Percentiles rank a stretch among this genome's conserved stretches.
These are phyloP conservation scores for Lithohypha guttulata DNA, from an alignment of 2,329 filamentous ascomycete genomes.

Conservation along the genomic window DNA sequence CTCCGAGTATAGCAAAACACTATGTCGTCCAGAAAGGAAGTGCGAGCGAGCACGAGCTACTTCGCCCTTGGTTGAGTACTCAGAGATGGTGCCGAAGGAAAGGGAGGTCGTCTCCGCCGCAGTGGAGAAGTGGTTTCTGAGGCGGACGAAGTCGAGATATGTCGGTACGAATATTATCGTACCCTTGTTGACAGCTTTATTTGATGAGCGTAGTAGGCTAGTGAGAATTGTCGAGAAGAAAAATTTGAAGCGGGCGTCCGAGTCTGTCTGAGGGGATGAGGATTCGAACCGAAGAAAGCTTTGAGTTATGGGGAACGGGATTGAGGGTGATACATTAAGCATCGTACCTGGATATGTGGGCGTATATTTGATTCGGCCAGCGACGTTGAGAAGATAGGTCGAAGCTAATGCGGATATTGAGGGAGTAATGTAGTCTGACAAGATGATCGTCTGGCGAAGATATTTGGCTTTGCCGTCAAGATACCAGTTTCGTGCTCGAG, in stretches of 20 bases:
- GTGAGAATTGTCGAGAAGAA: slow-evolving; percentile 77
- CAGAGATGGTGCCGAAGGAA: slow-evolving; percentile 73
- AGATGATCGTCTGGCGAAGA: slow-evolving; percentile 74
- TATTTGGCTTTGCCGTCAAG: slow-evolving; percentile 73
- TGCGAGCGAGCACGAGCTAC: slow-evolving; percentile 76
- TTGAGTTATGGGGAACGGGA: slow-evolving; percentile 59
- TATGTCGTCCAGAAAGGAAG: slow-evolving; percentile 73
- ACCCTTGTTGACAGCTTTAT: slow-evolving; percentile 49
- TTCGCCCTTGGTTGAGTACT: slow-evolving; percentile 72
- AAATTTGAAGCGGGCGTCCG: slow-evolving; percentile 81
- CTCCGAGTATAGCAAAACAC: slow-evolving; percentile 80
- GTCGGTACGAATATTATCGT: slow-evolving; percentile 83
- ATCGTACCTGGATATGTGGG: slow-evolving; percentile 61
- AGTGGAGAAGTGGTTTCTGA: slow-evolving; percentile 84
- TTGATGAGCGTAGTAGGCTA: slow-evolving; percentile 57
- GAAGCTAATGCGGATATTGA: slow-evolving; percentile 74
- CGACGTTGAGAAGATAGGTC: slow-evolving; percentile 65
- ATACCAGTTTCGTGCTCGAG: slow-evolving; percentile 81
- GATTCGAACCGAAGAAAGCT: slow-evolving; percentile 83
- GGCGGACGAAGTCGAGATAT: slow-evolving; percentile 87
- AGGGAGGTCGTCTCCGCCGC: slow-evolving; percentile 46
- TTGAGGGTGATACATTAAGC: slow-evolving; percentile 48
- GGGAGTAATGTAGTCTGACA: slow-evolving; percentile 76
- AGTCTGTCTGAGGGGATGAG: slow-evolving; percentile 59
- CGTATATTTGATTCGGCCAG: slow-evolving; percentile 65